These are phyloP conservation scores for Bipolaris victoriae DNA, from an alignment of 2,329 filamentous ascomycete species.

Conservation along the genomic window DNA sequence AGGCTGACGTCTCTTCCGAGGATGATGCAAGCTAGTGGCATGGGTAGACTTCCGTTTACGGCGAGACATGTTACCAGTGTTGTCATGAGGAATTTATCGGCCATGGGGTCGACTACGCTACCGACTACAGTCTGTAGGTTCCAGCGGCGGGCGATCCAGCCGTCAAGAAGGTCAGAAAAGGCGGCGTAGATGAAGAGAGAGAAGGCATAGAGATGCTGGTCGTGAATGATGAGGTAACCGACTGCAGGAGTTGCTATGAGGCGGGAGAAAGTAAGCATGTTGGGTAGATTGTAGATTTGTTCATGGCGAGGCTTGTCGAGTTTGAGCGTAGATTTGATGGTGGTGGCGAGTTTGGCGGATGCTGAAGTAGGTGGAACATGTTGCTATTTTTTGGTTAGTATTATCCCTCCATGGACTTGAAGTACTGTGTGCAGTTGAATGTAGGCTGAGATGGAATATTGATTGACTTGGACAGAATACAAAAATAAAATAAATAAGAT, in stretches of 20 bases:
- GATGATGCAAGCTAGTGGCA: constrained; percentile 89
- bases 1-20: constrained; percentile 86
- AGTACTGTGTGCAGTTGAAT: neutral
- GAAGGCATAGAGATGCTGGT: constrained; percentile 78
- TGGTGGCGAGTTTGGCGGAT: constrained; percentile 32
- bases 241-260: constrained; percentile 82
- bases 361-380: constrained; percentile 12
- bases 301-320: constrained; percentile 60
- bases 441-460: neutral
- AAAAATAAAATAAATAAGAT: neutral
- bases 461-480: neutral
- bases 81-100: constrained; percentile 96
- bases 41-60: constrained; percentile 78
- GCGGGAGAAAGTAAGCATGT: constrained; percentile 86
- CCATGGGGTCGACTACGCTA: constrained; percentile 87
- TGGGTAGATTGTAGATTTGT: constrained; percentile 97
- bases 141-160: constrained; percentile 89
- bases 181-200: constrained; percentile 91
- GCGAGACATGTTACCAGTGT: constrained; percentile 85
- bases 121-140: constrained; percentile 92
- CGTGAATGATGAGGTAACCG: constrained; percentile 86
- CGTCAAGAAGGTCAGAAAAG: constrained; percentile 89
- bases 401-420: neutral
- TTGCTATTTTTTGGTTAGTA: neutral
- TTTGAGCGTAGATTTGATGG: constrained; percentile 40